A percentile compares a stretch with the other conserved stretches of the same genome.
phyloP scores from a whole-genome alignment of 2,329 filamentous ascomycete genomes.

The Exophiala bonariae region DNA sequence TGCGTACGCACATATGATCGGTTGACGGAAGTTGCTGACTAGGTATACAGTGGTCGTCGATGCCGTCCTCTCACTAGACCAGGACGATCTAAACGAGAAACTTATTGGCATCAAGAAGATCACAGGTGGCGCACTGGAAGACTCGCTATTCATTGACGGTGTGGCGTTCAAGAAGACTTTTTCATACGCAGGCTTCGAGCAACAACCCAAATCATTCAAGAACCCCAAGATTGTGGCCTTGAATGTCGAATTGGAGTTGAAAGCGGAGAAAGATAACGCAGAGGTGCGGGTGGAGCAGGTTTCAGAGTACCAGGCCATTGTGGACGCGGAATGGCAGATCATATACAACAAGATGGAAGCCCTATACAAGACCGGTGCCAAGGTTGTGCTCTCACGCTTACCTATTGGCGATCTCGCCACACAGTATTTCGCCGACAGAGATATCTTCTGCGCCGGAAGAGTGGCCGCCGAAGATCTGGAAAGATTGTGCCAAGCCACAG shows the following conservation, averaged over 20 bases:
- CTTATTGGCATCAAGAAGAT: constrained; percentile 99
- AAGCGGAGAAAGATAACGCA: constrained; percentile 98
- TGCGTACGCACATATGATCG: constrained; percentile 11
- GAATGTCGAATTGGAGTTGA: constrained; percentile 96
- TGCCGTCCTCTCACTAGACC: constrained; percentile 90
- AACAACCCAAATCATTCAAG: constrained; percentile 93
- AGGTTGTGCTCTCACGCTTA: constrained; percentile 95
- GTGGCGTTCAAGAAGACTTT: constrained; percentile 99
- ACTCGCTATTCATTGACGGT: constrained; percentile 94
- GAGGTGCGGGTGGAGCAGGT: constrained; percentile 98
- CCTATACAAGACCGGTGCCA: constrained; percentile 87
- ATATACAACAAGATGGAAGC: constrained; percentile 99
- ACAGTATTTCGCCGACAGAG: constrained; percentile 91
- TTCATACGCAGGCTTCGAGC: constrained; percentile 97
- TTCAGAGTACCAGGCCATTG: constrained; percentile 98
- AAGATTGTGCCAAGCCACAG: constrained; percentile 91
- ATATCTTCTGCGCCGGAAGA: constrained; percentile 96
- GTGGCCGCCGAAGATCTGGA: constrained; percentile 92
- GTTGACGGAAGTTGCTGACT: constrained; percentile 6
- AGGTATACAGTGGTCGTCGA: constrained; percentile 82
- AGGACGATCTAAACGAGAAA: constrained; percentile 96
- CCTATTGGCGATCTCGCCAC: constrained; percentile 97
- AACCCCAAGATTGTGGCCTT: constrained; percentile 96
- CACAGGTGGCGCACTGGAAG: constrained; percentile 90
- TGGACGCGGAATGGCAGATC: constrained; percentile 99